Percentiles rank a stretch among this genome's conserved stretches.
These are phyloP conservation scores for Penicillium steckii DNA, from an alignment of 495 filamentous ascomycete genomes.

Conservation along the genomic window DNA sequence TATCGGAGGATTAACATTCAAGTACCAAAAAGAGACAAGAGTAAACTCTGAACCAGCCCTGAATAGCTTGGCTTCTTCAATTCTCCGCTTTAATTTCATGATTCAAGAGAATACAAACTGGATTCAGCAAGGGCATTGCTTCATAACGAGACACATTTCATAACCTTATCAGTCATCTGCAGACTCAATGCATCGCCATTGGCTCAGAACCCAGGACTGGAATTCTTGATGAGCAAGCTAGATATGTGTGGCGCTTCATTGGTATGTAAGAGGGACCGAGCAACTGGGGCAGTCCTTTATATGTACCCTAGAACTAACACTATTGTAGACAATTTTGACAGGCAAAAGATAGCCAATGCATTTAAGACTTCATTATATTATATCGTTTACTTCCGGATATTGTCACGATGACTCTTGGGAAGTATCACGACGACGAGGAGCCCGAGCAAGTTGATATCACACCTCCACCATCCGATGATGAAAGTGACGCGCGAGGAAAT, in stretches of 20 bases:
- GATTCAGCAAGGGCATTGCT: constrained; percentile 2
- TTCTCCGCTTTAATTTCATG: constrained; percentile 4
- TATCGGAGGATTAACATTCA: background rate
- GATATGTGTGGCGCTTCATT: constrained; percentile 13
- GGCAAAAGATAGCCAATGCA: background rate
- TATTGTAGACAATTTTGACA: background rate
- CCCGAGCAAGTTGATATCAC: background rate
- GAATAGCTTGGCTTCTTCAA: constrained; percentile 7
- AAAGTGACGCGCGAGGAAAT: background rate
- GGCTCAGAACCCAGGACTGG: background rate
- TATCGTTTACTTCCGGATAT: background rate
- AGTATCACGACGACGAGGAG: background rate
- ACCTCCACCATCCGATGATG: background rate
- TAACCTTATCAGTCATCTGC: constrained; percentile 5
- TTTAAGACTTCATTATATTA: background rate
- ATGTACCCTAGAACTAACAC: constrained; percentile 2
- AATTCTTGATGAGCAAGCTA: constrained; percentile 19
- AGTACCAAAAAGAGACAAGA: background rate
- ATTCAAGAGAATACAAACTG: background rate
- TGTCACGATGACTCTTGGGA: background rate
- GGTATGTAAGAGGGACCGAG: constrained; percentile 16
- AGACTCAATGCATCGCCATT: background rate
- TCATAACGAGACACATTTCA: background rate
- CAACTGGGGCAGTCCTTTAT: background rate
- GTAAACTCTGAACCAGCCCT: constrained; percentile 1